These are phyloP conservation scores for Acacia pycnantha DNA, from an alignment of 331 rosid genomes.

Conservation along the genomic window DNA sequence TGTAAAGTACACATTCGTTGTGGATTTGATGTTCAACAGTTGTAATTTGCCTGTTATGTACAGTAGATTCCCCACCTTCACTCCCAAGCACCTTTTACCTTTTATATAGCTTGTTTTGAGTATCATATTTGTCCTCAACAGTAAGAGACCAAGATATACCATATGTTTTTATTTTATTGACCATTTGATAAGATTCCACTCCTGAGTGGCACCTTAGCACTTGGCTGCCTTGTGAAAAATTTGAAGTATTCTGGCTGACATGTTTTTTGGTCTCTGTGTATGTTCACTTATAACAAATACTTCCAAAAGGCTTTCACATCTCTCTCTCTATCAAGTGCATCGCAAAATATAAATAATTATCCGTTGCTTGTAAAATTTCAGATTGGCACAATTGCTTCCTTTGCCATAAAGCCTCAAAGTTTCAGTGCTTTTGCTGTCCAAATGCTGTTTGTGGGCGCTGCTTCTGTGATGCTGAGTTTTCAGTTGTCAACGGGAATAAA, in stretches of 20 bases:
- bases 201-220: background rate
- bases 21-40: constrained; percentile 12
- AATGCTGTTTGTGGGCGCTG: constrained; percentile 67
- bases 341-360: background rate
- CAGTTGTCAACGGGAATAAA: constrained; percentile 32
- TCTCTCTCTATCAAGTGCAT: background rate
- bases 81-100: background rate
- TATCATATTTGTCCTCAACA: constrained; percentile 1
- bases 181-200: background rate
- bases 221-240: constrained; percentile 3
- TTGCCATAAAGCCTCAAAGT: constrained; percentile 56
- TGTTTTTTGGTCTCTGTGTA: background rate
- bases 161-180: constrained; percentile 1
- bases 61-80: background rate
- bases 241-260: background rate
- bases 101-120: background rate
- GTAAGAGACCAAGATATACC: constrained; percentile 14
- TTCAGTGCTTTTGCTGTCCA: constrained; percentile 80
- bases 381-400: constrained; percentile 63
- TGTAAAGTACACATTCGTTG: background rate
- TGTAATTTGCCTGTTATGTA: background rate
- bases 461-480: constrained; percentile 45
- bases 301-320: constrained; percentile 1
- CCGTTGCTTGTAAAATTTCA: constrained; percentile 29
- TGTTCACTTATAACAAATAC: constrained; percentile 19